Percentiles rank a stretch among this genome's conserved stretches.
Evolutionary conservation across 345 rosid species (phyloP).

Genomic region (Noccaea bulbosa): DNA sequence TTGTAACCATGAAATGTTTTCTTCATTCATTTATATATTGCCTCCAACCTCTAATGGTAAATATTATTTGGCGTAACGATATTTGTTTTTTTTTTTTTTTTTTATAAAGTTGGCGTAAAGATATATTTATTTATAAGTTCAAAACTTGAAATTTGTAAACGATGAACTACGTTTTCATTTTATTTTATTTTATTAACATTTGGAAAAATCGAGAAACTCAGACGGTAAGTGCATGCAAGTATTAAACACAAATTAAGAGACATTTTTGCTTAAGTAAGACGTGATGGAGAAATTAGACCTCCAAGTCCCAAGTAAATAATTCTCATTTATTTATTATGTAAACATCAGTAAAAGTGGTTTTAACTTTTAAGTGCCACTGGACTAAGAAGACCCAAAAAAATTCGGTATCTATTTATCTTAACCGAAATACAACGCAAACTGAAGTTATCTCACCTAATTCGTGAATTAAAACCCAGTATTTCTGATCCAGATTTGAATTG

Average conservation of each 20-base stretch:
- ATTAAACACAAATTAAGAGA: conserved; percentile 21
- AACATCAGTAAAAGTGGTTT: not conserved
- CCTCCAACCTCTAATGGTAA: not conserved
- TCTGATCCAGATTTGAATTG: not conserved
- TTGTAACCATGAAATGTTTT: not conserved
- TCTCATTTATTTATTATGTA: conserved; percentile 1
- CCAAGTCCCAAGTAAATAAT: not conserved
- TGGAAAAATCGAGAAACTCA: conserved; percentile 2
- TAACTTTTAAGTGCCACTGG: not conserved
- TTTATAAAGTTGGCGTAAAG: not conserved
- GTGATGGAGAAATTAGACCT: conserved; percentile 15
- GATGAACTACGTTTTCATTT: not conserved
- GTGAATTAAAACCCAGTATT: not conserved
- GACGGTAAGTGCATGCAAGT: conserved; percentile 7
- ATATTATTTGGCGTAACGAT: not conserved
- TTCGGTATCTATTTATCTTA: not conserved
- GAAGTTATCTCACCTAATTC: conserved; percentile 8
- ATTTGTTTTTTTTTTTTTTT: no score
- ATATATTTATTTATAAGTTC: not conserved
- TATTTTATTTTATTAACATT: not conserved
- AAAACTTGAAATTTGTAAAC: not conserved
- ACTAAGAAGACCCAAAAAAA: not conserved
- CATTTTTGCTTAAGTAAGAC: conserved; percentile 3
- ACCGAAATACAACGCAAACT: not conserved
- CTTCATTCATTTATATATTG: not conserved